These are phyloP conservation scores for Penicillium turbatum DNA, from an alignment of 495 filamentous ascomycete species.

Conservation along the genomic window DNA sequence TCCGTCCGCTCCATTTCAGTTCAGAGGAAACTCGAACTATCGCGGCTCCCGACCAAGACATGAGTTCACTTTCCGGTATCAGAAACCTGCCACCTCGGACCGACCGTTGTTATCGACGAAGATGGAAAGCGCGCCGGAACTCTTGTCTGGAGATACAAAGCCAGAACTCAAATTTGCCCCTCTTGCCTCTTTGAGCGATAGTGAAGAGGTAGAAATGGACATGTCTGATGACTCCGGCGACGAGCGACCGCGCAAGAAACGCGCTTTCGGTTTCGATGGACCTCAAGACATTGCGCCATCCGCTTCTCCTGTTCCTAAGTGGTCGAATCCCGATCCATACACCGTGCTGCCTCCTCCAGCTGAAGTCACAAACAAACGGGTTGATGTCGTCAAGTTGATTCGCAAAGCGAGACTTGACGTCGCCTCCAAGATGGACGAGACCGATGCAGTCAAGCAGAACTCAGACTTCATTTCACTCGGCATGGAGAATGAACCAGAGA, in stretches of 20 bases:
- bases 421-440: conserved; percentile 33
- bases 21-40: conserved; percentile 33
- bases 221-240: conserved; percentile 46
- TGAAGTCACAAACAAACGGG: conserved; percentile 58
- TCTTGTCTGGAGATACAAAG: conserved; percentile 30
- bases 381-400: conserved; percentile 82
- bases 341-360: conserved; percentile 73
- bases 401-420: conserved; percentile 67
- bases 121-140: conserved; percentile 37
- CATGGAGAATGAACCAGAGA: conserved; percentile 48
- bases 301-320: conserved; percentile 54
- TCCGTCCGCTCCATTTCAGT: conserved; percentile 29
- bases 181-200: conserved; percentile 63
- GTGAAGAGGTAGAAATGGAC: conserved; percentile 68
- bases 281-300: conserved; percentile 19
- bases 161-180: conserved; percentile 39
- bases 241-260: conserved; percentile 46
- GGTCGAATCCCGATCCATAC: conserved; percentile 94
- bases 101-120: conserved; percentile 41
- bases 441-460: conserved; percentile 54
- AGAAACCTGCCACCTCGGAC: conserved; percentile 37
- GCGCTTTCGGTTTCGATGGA: conserved; percentile 47
- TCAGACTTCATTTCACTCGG: conserved; percentile 85
- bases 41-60: conserved; percentile 25
- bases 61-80: conserved; percentile 46